Percentiles rank a stretch among this genome's conserved stretches.
Evolutionary conservation across 257 asterid species (phyloP).

Genomic region (Knoxia roxburghii): DNA sequence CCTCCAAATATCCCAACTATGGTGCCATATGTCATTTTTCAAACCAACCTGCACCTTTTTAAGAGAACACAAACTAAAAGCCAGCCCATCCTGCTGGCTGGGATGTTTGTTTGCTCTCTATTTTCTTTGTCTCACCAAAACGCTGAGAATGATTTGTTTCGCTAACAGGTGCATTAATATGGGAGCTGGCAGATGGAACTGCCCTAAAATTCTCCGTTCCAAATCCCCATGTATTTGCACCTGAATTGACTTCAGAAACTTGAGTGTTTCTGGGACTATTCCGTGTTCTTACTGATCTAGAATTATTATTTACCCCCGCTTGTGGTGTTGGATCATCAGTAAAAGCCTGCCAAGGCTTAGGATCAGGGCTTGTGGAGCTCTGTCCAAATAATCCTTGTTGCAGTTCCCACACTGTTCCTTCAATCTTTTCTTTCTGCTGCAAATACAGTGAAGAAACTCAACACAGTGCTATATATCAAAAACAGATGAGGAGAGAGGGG

Average conservation of each 20-base stretch:
- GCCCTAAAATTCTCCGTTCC: constrained; percentile 74
- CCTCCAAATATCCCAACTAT: neutral
- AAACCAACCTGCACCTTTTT: neutral
- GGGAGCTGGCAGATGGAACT: constrained; percentile 49
- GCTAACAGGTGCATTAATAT: constrained; percentile 28
- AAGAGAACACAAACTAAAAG: constrained; percentile 27
- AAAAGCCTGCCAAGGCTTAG: constrained; percentile 85
- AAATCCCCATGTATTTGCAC: constrained; percentile 63
- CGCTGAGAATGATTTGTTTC: constrained; percentile 45
- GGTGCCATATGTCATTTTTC: neutral
- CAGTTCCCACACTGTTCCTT: constrained; percentile 79
- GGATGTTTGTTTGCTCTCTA: constrained; percentile 44
- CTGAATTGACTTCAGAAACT: constrained; percentile 31
- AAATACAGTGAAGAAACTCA: constrained; percentile 6
- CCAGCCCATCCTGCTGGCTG: constrained; percentile 99
- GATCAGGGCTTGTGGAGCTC: constrained; percentile 49
- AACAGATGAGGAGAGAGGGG: neutral
- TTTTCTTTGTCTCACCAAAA: constrained; percentile 41
- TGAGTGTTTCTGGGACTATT: constrained; percentile 46
- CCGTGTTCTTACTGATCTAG: constrained; percentile 70
- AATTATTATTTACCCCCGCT: constrained; percentile 28
- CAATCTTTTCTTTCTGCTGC: constrained; percentile 52
- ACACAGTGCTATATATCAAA: neutral
- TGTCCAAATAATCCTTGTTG: constrained; percentile 58
- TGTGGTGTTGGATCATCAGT: constrained; percentile 49